Conservation (phyloP, 306 rosid species). For the Luffa acutangula region DNA sequence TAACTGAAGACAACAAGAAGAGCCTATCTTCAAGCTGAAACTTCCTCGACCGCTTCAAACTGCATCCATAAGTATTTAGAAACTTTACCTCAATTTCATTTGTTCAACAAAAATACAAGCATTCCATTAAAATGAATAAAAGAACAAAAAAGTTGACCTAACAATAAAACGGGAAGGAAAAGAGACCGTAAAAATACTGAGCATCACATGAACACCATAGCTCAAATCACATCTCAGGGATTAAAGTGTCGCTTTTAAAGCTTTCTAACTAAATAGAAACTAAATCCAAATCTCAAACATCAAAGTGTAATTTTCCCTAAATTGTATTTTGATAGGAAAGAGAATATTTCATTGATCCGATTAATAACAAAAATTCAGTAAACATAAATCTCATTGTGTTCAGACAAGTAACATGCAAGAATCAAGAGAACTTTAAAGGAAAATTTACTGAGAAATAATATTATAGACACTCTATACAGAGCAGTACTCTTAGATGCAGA, state of each 20-base stretch:
- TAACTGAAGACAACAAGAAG: slow-evolving; percentile 88
- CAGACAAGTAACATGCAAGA: background rate
- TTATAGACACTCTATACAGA: slow-evolving; percentile 43
- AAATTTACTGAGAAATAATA: slow-evolving; percentile 4
- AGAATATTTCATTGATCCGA: background rate
- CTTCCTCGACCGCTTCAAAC: slow-evolving; percentile 97
- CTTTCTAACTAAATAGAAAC: background rate
- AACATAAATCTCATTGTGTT: background rate
- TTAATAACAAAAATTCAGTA: background rate
- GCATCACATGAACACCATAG: background rate
- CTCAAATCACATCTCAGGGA: background rate
- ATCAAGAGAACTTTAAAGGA: background rate
- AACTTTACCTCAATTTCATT: background rate
- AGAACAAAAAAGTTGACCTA: background rate
- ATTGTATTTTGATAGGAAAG: background rate
- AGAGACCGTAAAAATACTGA: background rate
- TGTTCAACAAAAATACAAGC: background rate
- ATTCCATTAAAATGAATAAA: background rate
- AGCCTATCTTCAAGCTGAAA: slow-evolving; percentile 98
- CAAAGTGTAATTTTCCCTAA: background rate
- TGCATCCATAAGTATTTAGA: slow-evolving; percentile 34
- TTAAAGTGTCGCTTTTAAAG: background rate
- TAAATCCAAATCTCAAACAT: background rate
- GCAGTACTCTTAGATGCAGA: slow-evolving; percentile 94
- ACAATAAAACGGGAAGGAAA: background rate